Conservation (phyloP, 2,329 filamentous ascomycete genomes). For the Aspergillus eucalypticola region DNA sequence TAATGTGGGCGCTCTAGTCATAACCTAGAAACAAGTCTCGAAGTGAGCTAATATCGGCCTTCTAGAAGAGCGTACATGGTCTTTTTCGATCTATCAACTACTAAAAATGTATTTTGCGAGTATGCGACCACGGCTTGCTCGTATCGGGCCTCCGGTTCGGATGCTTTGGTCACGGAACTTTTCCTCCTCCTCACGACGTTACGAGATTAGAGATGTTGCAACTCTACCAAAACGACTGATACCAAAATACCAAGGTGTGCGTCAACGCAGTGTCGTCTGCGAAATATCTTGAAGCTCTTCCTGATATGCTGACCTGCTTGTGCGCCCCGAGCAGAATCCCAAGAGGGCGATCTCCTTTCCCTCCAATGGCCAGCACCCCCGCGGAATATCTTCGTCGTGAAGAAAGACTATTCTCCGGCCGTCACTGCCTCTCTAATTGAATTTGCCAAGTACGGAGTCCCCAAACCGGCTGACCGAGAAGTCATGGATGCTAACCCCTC, state of each 20-base stretch:
- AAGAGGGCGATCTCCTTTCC: constrained; percentile 61
- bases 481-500: constrained; percentile 3
- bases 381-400: constrained; percentile 67
- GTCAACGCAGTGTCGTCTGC: constrained; percentile 14
- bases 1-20: neutral
- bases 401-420: constrained; percentile 61
- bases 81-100: neutral
- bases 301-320: neutral
- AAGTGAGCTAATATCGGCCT: neutral
- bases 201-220: constrained; percentile 48
- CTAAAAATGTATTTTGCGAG: constrained; percentile 23
- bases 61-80: neutral
- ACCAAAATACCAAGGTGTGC: constrained; percentile 65
- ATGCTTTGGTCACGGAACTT: constrained; percentile 38
- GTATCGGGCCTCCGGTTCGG: constrained; percentile 14
- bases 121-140: constrained; percentile 15
- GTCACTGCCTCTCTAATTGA: constrained; percentile 60
- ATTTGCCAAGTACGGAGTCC: constrained; percentile 52
- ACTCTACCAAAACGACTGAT: constrained; percentile 53
- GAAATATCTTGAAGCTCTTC: neutral
- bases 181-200: constrained; percentile 40
- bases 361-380: constrained; percentile 69
- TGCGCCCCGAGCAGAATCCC: constrained; percentile 50
- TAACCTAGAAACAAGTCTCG: neutral
- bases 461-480: neutral